Base-by-base conservation (phyloP, 805 yeast genomes). In the Starmerella riodocensis region DNA sequence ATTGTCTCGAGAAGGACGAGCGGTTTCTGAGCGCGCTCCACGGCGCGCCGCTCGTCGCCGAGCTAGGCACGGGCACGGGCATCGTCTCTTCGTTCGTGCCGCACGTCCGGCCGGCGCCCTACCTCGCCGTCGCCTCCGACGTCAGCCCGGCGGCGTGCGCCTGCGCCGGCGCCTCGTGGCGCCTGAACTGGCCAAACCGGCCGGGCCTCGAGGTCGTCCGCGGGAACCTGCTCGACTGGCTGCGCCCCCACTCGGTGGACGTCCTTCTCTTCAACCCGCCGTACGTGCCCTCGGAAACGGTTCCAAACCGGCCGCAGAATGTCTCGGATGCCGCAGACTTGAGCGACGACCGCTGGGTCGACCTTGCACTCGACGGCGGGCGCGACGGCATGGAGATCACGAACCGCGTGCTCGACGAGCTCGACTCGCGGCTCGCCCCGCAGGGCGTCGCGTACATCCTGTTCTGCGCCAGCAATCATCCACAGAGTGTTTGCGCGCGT, bases 21-120 rank as follows among this genome's bases (percentile, higher is more conserved):
- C 50, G 45, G 1, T 64, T 49, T 27, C 53, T 76, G 9, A 4
- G 8, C 4, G 13, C 24, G 2, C 41, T 43, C 16, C 37, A 36
- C 26, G 22, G 35, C 1, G 24, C 30, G 4, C 81, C 91, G 0
- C 30, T 82, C 0, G 77, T 82, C 1, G 67, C 78, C 7, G 98
- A 91, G 53, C 67, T 91, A 5, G 98, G 98, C 0, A 71, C 86
- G 2, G 98, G 98, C 0, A 76, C 95, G 1, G 98, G 98, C 1
- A 69, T 91, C 12, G 80, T 88, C 1, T 69, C 93, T 0, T 70
- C 94, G 0, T 91, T 91, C 55, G 51, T 84, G 32, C 75, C 74
- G 45, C 64, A 71, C 40, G 66, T 85, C 2, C 36, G 70, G n/a
- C 76, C 73, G 1, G 43, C 61, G 6, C 71, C 75, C 0, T 36